Conservation (phyloP, 2,329 filamentous ascomycete species). For the Talaromyces piceae region DNA sequence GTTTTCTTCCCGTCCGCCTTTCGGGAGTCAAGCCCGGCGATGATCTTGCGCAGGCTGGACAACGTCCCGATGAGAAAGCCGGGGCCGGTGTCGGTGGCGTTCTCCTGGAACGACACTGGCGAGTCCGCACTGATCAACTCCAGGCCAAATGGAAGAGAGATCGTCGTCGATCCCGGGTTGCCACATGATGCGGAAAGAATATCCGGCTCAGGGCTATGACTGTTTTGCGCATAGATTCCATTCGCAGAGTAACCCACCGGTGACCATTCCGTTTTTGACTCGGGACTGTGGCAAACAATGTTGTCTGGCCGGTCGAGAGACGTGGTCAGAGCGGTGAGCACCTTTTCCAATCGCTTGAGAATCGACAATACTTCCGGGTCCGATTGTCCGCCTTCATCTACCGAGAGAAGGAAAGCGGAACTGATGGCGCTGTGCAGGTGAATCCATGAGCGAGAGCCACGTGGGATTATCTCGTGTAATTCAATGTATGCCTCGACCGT, state of each 20-base stretch:
- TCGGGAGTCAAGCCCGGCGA: slow-evolving; percentile 28
- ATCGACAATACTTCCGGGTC: slow-evolving; percentile 33
- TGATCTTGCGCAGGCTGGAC: slow-evolving; percentile 39
- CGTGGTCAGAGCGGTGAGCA: slow-evolving; percentile 35
- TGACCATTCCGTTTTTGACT: slow-evolving; percentile 12
- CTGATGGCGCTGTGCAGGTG: slow-evolving; percentile 41
- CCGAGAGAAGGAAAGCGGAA: slow-evolving; percentile 40
- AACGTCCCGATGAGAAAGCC: slow-evolving; percentile 37
- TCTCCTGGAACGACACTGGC: slow-evolving; percentile 5
- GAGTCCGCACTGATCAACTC: background rate
- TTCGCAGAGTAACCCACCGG: background rate
- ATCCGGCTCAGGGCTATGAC: background rate
- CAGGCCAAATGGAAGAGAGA: slow-evolving; percentile 6
- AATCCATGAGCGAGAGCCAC: slow-evolving; percentile 41
- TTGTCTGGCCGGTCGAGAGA: slow-evolving; percentile 19
- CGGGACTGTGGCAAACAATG: background rate
- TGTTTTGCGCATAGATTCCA: background rate
- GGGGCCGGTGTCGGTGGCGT: slow-evolving; percentile 31
- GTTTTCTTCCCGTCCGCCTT: background rate
- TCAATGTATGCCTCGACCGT: slow-evolving; percentile 56
- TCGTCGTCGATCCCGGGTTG: background rate
- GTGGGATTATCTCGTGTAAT: slow-evolving; percentile 37
- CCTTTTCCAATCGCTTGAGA: slow-evolving; percentile 35
- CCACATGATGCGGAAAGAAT: background rate
- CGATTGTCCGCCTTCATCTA: slow-evolving; percentile 37